phyloP scores from a whole-genome alignment of 371 early-diverging fungal species.

The Mortierella sp. region DNA sequence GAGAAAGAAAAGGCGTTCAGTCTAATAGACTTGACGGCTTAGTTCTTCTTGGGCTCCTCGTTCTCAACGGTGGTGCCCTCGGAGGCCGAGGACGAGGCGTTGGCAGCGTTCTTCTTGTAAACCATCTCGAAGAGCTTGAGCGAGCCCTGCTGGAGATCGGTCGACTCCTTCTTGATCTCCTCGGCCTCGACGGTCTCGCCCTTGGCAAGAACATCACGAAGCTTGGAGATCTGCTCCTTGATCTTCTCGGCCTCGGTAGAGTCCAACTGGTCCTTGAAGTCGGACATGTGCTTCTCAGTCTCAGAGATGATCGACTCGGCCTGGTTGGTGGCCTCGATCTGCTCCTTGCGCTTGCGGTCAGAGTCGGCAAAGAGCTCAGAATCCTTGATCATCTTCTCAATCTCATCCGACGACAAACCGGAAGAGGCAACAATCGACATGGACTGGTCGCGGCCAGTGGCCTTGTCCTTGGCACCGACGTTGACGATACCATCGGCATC shows the following conservation, averaged over 20 bases:
- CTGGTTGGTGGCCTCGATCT: constrained; percentile 94
- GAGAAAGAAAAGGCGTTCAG: not conserved
- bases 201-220: constrained; percentile 79
- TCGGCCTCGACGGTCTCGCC: constrained; percentile 72
- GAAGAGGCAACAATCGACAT: constrained; percentile 98
- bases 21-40: too few relatives aligned
- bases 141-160: constrained; percentile 87
- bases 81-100: constrained; percentile 21
- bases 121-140: constrained; percentile 97
- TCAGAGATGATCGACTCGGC: constrained; percentile 93
- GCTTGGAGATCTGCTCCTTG: constrained; percentile 80
- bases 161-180: constrained; percentile 82
- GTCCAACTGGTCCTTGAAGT: constrained; percentile 95
- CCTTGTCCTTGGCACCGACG: constrained; percentile 98
- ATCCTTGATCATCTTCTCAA: constrained; percentile 96
- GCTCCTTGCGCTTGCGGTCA: constrained; percentile 93
- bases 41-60: constrained; percentile 54
- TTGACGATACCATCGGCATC: constrained; percentile 99
- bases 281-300: constrained; percentile 93
- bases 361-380: constrained; percentile 93
- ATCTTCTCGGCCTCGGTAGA: constrained; percentile 86
- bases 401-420: constrained; percentile 96
- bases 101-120: constrained; percentile 86
- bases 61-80: constrained; percentile 56
- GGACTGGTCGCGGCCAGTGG: constrained; percentile 95